phyloP scores from a whole-genome alignment of 495 filamentous ascomycete species.

The Geoglossum glabrum region DNA sequence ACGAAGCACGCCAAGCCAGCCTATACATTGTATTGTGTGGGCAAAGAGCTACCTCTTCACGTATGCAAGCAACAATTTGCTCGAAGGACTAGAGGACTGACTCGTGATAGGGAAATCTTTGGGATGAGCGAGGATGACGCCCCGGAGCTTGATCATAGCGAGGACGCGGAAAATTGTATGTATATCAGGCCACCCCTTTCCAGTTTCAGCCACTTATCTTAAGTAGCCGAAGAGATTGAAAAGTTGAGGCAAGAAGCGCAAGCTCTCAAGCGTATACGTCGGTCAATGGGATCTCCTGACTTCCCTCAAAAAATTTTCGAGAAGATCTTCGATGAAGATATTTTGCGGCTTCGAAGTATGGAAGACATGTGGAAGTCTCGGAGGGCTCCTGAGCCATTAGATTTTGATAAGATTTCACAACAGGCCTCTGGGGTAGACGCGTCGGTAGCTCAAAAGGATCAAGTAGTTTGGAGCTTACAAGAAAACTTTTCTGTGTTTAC shows the following conservation, averaged over 20 bases:
- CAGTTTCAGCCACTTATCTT: conserved; percentile 11
- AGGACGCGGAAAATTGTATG: conserved; percentile 61
- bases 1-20: conserved; percentile 79
- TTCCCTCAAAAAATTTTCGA: conserved; percentile 70
- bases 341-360: conserved; percentile 66
- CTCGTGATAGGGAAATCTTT: conserved; percentile 51
- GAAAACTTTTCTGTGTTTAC: conserved; percentile 79
- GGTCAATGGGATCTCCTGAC: conserved; percentile 62
- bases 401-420: conserved; percentile 35
- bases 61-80: conserved; percentile 18
- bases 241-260: conserved; percentile 66
- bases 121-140: conserved; percentile 75
- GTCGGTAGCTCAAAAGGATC: conserved; percentile 41
- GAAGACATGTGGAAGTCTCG: conserved; percentile 92
- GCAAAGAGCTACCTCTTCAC: conserved; percentile 89
- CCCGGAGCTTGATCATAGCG: conserved; percentile 51
- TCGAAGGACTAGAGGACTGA: conserved; percentile 8
- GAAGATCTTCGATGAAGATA: conserved; percentile 81
- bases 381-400: conserved; percentile 48
- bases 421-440: conserved; percentile 29
- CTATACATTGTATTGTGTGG: conserved; percentile 99
- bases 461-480: conserved; percentile 54
- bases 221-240: conserved; percentile 57
- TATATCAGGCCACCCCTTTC: background rate
- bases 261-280: conserved; percentile 61